A percentile compares a stretch with the other conserved stretches of the same genome.
phyloP scores from a whole-genome alignment of 2,329 filamentous ascomycete species.

The Pseudogymnoascus sp. region DNA sequence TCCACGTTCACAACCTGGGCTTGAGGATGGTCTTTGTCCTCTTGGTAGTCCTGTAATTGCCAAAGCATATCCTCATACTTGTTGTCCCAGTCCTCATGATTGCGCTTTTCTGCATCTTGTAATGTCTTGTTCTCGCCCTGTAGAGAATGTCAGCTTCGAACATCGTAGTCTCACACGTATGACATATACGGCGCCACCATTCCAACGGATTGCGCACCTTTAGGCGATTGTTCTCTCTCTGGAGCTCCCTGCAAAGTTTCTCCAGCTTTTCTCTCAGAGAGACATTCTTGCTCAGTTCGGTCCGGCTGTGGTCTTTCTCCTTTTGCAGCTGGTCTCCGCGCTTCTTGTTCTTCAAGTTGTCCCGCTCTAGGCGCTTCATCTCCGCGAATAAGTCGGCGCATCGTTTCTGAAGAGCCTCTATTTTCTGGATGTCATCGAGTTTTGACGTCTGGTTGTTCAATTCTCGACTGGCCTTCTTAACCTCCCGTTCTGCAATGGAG shows the following conservation, averaged over 20 bases:
- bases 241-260: slow-evolving; percentile 89
- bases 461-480: slow-evolving; percentile 89
- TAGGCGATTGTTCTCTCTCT: slow-evolving; percentile 95
- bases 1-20: slow-evolving; percentile 79
- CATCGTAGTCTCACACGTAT: slow-evolving; percentile 10
- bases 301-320: slow-evolving; percentile 84
- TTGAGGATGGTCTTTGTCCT: slow-evolving; percentile 76
- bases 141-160: slow-evolving; percentile 14
- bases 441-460: slow-evolving; percentile 82
- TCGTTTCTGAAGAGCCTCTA: slow-evolving; percentile 83
- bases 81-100: slow-evolving; percentile 76
- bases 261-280: slow-evolving; percentile 94
- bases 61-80: slow-evolving; percentile 74
- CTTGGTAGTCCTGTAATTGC: slow-evolving; percentile 83
- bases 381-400: slow-evolving; percentile 88
- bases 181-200: slow-evolving; percentile 12
- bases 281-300: slow-evolving; percentile 83
- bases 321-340: slow-evolving; percentile 91
- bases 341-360: slow-evolving; percentile 94
- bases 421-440: slow-evolving; percentile 85
- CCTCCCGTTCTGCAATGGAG: slow-evolving; percentile 67
- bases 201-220: slow-evolving; percentile 54
- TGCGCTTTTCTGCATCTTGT: slow-evolving; percentile 77
- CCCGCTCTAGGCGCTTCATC: slow-evolving; percentile 91
- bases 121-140: slow-evolving; percentile 90